A percentile compares a stretch with the other conserved stretches of the same genome.
Conservation (phyloP, 805 yeast species). For the Metschnikowia anglica region DNA sequence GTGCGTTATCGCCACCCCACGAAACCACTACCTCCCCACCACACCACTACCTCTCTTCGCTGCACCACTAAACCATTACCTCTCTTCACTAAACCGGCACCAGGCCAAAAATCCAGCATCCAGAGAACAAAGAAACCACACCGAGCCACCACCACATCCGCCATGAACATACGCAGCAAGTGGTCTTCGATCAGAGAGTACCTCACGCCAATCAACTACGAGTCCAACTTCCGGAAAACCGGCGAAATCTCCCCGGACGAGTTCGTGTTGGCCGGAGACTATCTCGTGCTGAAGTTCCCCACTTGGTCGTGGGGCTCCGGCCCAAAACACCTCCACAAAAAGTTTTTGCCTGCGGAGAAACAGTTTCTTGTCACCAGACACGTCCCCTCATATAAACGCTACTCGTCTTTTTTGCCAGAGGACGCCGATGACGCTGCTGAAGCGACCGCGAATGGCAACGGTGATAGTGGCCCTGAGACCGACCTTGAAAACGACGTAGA, state of each 20-base stretch:
- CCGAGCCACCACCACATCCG: neutral
- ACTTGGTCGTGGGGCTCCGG: constrained; percentile 85
- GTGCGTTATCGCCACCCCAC: too few species aligned
- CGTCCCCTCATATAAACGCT: constrained; percentile 77
- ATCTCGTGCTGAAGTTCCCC: constrained; percentile 85
- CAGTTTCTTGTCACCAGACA: constrained; percentile 86
- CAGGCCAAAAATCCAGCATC: neutral
- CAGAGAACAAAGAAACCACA: neutral
- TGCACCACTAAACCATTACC: too few species aligned
- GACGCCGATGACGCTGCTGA: constrained; percentile 19
- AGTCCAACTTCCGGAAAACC: constrained; percentile 78
- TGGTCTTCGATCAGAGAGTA: constrained; percentile 86
- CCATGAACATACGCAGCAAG: constrained; percentile 35
- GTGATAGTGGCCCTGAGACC: neutral
- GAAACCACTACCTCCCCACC: too few species aligned
- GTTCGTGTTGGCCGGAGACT: constrained; percentile 92
- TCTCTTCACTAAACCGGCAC: too few species aligned
- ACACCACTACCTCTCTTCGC: too few species aligned
- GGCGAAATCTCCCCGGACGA: constrained; percentile 97
- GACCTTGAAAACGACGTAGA: constrained; percentile 13
- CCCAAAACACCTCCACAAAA: constrained; percentile 43
- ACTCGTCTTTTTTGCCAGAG: constrained; percentile 12
- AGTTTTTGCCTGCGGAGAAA: constrained; percentile 80
- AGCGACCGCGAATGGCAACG: neutral
- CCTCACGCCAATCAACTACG: constrained; percentile 83